These are phyloP conservation scores for Fomitopsis betulina DNA, from an alignment of 1,284 basidiomycete species.

Conservation along the genomic window DNA sequence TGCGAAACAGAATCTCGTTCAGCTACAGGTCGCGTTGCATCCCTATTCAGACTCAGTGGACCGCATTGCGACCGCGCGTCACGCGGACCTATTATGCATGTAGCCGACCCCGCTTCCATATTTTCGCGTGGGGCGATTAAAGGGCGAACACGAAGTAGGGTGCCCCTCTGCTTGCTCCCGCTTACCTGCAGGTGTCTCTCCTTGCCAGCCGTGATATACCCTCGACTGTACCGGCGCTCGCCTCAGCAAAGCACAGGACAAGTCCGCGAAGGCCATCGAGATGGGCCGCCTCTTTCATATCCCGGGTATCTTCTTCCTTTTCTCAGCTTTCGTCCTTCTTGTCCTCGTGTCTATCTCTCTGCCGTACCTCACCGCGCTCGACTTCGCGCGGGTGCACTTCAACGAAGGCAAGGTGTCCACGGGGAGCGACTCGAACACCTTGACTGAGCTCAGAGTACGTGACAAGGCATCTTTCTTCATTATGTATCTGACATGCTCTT, in stretches of 20 bases:
- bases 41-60: too few species aligned
- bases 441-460: slow-evolving; percentile 55
- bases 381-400: slow-evolving; percentile 57
- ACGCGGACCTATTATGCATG: background rate
- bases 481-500: background rate
- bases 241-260: background rate
- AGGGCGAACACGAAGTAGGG: background rate
- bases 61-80: too few species aligned
- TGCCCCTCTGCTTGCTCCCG: background rate
- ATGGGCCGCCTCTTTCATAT: slow-evolving; percentile 44
- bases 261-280: background rate
- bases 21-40: too few species aligned
- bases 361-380: slow-evolving; percentile 58
- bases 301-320: slow-evolving; percentile 58
- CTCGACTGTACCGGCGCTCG: background rate
- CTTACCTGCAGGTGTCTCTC: background rate
- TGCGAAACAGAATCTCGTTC: too few species aligned
- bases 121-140: background rate
- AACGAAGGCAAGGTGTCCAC: slow-evolving; percentile 25
- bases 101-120: background rate
- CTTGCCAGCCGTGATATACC: background rate
- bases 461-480: background rate
- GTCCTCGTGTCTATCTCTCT: slow-evolving; percentile 67
- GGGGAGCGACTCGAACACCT: slow-evolving; percentile 26
- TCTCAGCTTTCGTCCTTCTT: slow-evolving; percentile 58